Evolutionary conservation across 192 early-diverging fungal genomes (phyloP), one percentile per base, ranked within the genome.

Genomic region (Backusella morwellensis): DNA sequence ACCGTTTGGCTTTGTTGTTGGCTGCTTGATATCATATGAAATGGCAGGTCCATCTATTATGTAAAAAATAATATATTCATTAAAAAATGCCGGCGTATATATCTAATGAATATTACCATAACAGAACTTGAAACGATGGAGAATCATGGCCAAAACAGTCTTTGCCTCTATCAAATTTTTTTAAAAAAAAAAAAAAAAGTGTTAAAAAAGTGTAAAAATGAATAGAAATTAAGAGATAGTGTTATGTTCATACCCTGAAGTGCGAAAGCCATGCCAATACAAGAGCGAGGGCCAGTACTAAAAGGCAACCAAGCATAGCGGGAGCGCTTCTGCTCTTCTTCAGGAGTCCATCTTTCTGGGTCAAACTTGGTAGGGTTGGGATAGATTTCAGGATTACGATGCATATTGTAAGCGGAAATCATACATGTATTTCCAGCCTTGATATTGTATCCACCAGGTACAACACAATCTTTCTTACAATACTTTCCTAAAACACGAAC

Each of bases 211-310:
- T n/a, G 47, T n/a, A 50, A n/a, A 50, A 6, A n/a, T 19, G n/a
- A n/a, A 17, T 50, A 50, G 12, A 44, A 44, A 44, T 14, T 14
- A 50, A 50, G 47, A 6, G 19, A n/a, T n/a, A n/a, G 5, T 0
- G 6, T 29, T 63, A 11, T 63, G 26, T 4, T 29, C 56, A 26
- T 63, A 63, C 56, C 70, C 40, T 74, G 73, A 73, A 91, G 47
- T 40, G 90, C 87, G 79, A 91, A 86, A 66, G 85, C 85, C 63
- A 86, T 78, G n/a, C 90, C 90, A 68, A 91, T 87, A 69, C 90
- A 91, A 6, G 80, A 77, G 15, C 89, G 82, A 21, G 78, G 78
- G 40, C 88, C 87, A 17, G 78, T 80, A 11, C 82, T 85, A 69
- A 89, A 89, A 11, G 88, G 87, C 52, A 90, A 70, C 89, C 89